Percentiles rank a stretch among this genome's conserved stretches.
Evolutionary conservation across 352 stramenopile genomes (phyloP).

Genomic region (Aphanomyces invadans): DNA sequence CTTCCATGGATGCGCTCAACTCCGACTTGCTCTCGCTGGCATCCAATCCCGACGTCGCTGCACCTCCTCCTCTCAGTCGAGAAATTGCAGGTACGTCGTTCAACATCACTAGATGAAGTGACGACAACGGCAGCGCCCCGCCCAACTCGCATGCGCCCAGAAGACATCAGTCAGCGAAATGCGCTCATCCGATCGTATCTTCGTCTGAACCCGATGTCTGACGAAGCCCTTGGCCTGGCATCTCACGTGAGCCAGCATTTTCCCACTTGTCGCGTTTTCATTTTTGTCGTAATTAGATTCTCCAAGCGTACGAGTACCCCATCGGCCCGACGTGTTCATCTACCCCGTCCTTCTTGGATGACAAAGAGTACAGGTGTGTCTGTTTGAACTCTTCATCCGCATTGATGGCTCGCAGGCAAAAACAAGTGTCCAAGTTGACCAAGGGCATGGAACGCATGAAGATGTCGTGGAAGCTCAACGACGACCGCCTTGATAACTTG

Average conservation of each 20-base stretch:
- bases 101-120: too few relatives aligned
- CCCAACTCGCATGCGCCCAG: background rate
- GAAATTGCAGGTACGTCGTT: too few relatives aligned
- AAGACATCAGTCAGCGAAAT: background rate
- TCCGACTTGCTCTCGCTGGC: too few relatives aligned
- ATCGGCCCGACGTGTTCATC: background rate
- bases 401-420: background rate
- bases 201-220: background rate
- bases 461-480: constrained; percentile 8
- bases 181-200: constrained; percentile 10
- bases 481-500: background rate
- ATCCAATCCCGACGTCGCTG: too few relatives aligned
- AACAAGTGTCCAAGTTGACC: background rate
- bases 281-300: constrained; percentile 7
- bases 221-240: background rate
- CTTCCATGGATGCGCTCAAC: too few relatives aligned
- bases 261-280: background rate
- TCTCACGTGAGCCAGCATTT: background rate
- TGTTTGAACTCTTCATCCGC: background rate
- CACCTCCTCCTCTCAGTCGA: too few relatives aligned
- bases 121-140: too few relatives aligned
- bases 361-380: constrained; percentile 24
- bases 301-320: constrained; percentile 17
- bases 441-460: constrained; percentile 12
- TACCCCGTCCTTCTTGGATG: constrained; percentile 12